Conservation (phyloP, 768 basidiomycete genomes). For the Leccinum subgranulosum region DNA sequence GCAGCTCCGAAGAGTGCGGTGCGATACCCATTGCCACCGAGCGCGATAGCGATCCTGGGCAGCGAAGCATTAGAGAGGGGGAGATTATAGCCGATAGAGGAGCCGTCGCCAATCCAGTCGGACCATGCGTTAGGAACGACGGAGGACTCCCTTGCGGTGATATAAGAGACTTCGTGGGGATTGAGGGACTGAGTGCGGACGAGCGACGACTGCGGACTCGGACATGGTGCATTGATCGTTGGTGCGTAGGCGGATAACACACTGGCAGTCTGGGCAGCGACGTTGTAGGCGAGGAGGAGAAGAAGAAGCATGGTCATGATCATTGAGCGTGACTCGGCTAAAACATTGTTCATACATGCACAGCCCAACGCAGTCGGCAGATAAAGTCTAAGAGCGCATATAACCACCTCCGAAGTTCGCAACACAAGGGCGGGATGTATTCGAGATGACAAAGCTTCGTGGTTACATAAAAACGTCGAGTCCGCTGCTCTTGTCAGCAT, state of each 20-base stretch:
- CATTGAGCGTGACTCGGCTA: constrained; percentile 3
- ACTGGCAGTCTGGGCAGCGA: constrained; percentile 2
- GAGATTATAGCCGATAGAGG: constrained; percentile 51
- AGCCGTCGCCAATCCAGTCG: constrained; percentile 57
- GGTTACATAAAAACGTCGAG: constrained; percentile 35
- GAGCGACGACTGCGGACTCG: constrained; percentile 54
- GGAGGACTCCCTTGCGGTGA: constrained; percentile 39
- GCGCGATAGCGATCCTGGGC: constrained; percentile 58
- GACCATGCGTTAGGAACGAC: constrained; percentile 50
- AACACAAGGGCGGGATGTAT: background rate
- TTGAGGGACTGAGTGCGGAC: constrained; percentile 54
- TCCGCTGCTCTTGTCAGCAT: constrained; percentile 33
- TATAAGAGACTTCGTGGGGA: constrained; percentile 46
- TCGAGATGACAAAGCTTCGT: constrained; percentile 33
- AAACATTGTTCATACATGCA: background rate
- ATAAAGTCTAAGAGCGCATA: background rate
- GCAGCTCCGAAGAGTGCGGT: constrained; percentile 66
- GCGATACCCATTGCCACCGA: constrained; percentile 70
- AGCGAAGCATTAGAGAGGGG: constrained; percentile 38
- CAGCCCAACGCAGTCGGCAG: background rate
- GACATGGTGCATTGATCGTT: constrained; percentile 45
- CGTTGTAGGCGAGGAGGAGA: background rate
- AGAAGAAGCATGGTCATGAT: background rate
- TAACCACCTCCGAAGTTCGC: background rate
- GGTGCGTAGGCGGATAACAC: constrained; percentile 57